Percentiles rank a stretch among this genome's conserved stretches.
phyloP scores from a whole-genome alignment of 176 grass and related monocot species.

The sorghum (Sorghum bicolor) region Sorghum_bicolor_NCBIv3 NC_012875.2:5642001-5642500 shows the following conservation, averaged over 20 bases:
- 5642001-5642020: conserved; percentile 36
- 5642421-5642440: conserved; percentile 30
- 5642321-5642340: background rate
- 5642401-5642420: conserved; percentile 34
- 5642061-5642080: conserved; percentile 12
- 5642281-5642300: background rate
- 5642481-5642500: conserved; percentile 35
- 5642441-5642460: conserved; percentile 46
- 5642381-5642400: conserved; percentile 10
- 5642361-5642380: conserved; percentile 21
- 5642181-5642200: conserved; percentile 19
- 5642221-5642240: conserved; percentile 32
- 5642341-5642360: conserved; percentile 33
- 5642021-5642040: conserved; percentile 52
- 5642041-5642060: conserved; percentile 19
- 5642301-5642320: background rate
- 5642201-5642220: conserved; percentile 48
- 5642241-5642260: conserved; percentile 43
- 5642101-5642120: background rate
- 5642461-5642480: conserved; percentile 19
- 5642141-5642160: conserved; percentile 28
- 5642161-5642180: conserved; percentile 39
- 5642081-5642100: background rate
- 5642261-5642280: background rate
- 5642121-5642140: conserved; percentile 21